Conservation (phyloP, 176 grass and related monocot species). For the Bromus sterilis region DNA sequence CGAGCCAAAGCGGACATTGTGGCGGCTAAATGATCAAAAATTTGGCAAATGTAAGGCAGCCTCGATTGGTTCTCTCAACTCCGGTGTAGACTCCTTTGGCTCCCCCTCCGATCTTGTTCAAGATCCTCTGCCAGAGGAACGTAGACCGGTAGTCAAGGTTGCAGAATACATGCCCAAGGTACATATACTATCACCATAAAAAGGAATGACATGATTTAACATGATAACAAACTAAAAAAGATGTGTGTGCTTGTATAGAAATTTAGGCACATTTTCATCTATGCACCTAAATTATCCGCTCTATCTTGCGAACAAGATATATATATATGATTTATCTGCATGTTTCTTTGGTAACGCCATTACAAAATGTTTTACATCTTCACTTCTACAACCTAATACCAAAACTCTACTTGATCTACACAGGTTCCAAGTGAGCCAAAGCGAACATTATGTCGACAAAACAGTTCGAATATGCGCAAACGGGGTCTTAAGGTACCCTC, state of each 20-base stretch:
- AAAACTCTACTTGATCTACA: not conserved
- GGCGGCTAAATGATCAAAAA: no score
- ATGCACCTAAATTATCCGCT: not conserved
- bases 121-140: not conserved
- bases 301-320: not conserved
- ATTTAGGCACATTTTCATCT: no score
- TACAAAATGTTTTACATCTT: no score
- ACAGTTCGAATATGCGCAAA: not conserved
- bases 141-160: not conserved
- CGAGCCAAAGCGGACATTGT: not conserved
- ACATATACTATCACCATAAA: not conserved
- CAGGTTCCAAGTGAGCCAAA: not conserved
- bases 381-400: no score
- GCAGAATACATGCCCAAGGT: not conserved
- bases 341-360: not conserved
- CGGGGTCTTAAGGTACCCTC: no score
- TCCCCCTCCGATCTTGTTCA: not conserved
- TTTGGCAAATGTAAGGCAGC: no score
- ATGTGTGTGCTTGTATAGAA: no score
- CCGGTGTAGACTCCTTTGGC: no score
- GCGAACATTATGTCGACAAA: not conserved
- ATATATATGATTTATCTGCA: not conserved
- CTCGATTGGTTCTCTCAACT: no score
- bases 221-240: no score
- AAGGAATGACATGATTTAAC: no score